Base-by-base conservation (phyloP, 140 eudicot species). In the Cichorium intybus region DNA sequence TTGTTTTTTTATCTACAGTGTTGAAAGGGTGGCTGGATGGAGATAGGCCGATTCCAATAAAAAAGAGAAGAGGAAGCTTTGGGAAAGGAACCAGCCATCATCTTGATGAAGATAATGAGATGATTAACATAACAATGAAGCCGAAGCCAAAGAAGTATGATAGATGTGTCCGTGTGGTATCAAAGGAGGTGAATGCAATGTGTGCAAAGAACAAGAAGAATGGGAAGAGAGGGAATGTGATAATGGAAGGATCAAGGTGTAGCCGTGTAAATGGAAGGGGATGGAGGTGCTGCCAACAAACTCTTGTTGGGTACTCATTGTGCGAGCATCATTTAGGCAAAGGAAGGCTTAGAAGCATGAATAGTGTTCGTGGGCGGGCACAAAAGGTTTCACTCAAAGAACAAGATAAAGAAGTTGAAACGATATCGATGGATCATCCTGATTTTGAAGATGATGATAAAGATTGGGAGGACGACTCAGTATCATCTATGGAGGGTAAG, bases 301-400 rank as follows among this genome's bases (percentile, higher is more conserved):
- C 96, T n/a, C 86, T 91, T 27, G 89, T 87, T 7, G 97, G 96
- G 0, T 91, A 87, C 64, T 84, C 96, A 4, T 78, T 87, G 72
- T 91, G 97, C 21, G 96, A 91, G 69, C 97, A 91, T 81, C 97
- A 91, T 66, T 70, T 91, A 71, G 91, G 97, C 0, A 91, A 87
- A 73, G 96, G 97, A 64, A 80, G 97, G 60, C 87, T 91, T 27
- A 62, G 95, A 68, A 84, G 82, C 71, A 78, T 80, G 79, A 55
- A 66, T 2, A 86, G 58, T 48, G 71, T 69, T 48, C 78, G 82
- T 14, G 60, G 53, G 0, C 80, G 53, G 0, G 59, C 76, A 33
- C 70, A 49, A 34, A 62, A 24, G 54, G 23, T 7, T 70, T 41
- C 26, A 22, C 16, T 0, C 10, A 64, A 47, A 58, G 46, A 62